A percentile compares a stretch with the other conserved stretches of the same genome.
Conservation (phyloP, 176 grass and related monocot genomes). For the Eleusine coracana region DNA sequence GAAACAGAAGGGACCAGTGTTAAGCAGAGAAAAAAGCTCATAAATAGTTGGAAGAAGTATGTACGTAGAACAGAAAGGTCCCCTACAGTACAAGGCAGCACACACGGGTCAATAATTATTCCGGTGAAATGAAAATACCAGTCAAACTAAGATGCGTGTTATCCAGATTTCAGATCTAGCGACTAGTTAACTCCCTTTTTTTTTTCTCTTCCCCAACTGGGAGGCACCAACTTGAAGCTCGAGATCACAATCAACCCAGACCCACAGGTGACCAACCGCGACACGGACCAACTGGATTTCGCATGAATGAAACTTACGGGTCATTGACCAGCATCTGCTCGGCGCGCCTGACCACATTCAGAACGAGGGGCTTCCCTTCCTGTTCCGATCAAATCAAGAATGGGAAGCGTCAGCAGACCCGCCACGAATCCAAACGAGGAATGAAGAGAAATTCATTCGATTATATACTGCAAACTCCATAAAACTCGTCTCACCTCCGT, state of each 20-base stretch:
- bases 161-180: constrained; percentile 40
- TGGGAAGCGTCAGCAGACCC: constrained; percentile 20
- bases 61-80: not conserved
- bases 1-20: constrained; percentile 16
- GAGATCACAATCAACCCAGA: not conserved
- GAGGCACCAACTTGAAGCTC: not conserved
- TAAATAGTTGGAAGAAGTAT: not conserved
- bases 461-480: not conserved
- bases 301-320: constrained; percentile 53
- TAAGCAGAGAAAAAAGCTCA: not conserved
- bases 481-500: constrained; percentile 68
- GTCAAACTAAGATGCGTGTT: constrained; percentile 3
- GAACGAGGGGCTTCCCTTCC: constrained; percentile 98
- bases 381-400: constrained; percentile 37
- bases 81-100: constrained; percentile 4
- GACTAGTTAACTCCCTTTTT: not conserved
- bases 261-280: not conserved
- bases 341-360: constrained; percentile 85
- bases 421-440: constrained; percentile 10
- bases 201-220: not conserved
- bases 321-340: constrained; percentile 73
- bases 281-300: constrained; percentile 2
- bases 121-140: not conserved
- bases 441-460: not conserved
- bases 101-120: constrained; percentile 25